Evolutionary conservation across 1,139 yeast genomes (phyloP), one percentile per base, ranked within the genome.

Genomic region (Yamadazyma mexicana): DNA sequence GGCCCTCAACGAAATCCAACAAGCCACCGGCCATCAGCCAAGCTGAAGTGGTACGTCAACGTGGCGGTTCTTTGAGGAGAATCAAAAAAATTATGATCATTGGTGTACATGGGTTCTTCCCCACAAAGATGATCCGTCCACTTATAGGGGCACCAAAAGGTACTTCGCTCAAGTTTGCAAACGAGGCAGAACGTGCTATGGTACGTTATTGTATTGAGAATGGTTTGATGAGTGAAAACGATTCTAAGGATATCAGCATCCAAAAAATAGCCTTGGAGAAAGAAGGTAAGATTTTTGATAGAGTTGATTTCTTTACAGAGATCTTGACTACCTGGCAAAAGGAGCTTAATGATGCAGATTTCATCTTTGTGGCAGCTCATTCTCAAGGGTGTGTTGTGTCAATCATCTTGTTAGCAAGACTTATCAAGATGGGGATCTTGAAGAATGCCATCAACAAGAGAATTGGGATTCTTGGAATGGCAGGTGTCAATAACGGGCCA

Each of bases 381-480:
- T 88, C 97, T 0, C 98, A 92, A 61, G 98, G 98, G 0, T 83
- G 94, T 40, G 97, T 96, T 0, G 98, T 92, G 0, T 81, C 96
- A 1, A 81, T 88, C 1, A 83, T 88, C 35, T 59, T 92, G 23
- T 64, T 89, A 25, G 87, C 96, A 0, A 74, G 77, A 48, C 68
- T 92, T 33, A 76, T 92, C 7, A 82, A 78, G 46, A 73, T 79
- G 48, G 95, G 92, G 0, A 72, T 86, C 18, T 75, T 88, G 15
- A 69, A 68, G 49, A 62, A 66, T 40, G 66, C 73, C 1, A 61
- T 62, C 15, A 59, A 59, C 25, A 81, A 83, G 51, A 66, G 77
- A 31, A 73, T 89, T 16, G 89, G 94, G 0, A 68, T 92, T 17
- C 64, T 92, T 37, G 94, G 92, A 2, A 92, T 92, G 98, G 98